Percentiles rank a stretch among this genome's conserved stretches.
phyloP scores from a whole-genome alignment of 345 rosid species.

The Hibiscus trionum region DNA sequence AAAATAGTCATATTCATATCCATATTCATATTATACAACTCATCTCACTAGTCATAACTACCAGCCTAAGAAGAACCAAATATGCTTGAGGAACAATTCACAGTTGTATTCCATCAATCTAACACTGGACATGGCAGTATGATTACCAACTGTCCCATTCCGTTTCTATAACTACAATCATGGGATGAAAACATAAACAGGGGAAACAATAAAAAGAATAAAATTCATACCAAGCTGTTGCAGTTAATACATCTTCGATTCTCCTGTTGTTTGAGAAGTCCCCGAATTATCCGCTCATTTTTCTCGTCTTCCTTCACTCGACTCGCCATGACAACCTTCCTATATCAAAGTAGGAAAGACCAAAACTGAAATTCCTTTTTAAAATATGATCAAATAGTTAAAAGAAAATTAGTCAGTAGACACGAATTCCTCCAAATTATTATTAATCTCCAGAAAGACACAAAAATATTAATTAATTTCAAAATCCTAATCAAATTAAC shows the following conservation, averaged over 20 bases:
- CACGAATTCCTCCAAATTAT: background rate
- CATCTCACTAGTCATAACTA: background rate
- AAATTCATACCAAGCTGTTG: slow-evolving; percentile 63
- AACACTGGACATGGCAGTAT: too few relatives aligned
- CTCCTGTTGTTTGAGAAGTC: slow-evolving; percentile 78
- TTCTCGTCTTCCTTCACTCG: slow-evolving; percentile 84
- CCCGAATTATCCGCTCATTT: slow-evolving; percentile 72
- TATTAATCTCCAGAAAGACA: background rate
- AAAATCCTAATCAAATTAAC: background rate
- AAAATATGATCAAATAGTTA: background rate
- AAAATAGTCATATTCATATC: background rate
- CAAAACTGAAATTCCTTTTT: background rate
- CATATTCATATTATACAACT: background rate
- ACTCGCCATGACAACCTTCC: slow-evolving; percentile 41
- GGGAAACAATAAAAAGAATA: background rate
- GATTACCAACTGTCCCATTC: background rate
- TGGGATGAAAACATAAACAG: slow-evolving; percentile 8
- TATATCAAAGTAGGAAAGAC: background rate
- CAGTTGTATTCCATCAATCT: background rate
- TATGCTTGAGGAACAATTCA: background rate
- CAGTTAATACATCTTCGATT: slow-evolving; percentile 95
- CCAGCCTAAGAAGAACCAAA: background rate
- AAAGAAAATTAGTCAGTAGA: background rate
- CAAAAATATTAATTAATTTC: background rate
- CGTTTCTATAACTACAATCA: background rate